Evolutionary conservation across 345 rosid species (phyloP).

Genomic region (Orychophragmus violaceus): DNA sequence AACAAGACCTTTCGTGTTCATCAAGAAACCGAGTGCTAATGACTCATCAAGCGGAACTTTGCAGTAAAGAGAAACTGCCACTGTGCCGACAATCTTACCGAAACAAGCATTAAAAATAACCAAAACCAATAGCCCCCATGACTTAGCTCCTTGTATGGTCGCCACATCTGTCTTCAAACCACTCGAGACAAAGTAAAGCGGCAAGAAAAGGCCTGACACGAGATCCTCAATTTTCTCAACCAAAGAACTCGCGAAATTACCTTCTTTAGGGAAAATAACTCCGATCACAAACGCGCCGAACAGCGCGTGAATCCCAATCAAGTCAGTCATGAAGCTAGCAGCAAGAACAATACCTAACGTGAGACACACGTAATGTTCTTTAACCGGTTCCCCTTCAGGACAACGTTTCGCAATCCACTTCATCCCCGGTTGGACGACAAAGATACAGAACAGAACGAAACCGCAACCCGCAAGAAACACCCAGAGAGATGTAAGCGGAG

Average conservation of each 20-base stretch:
- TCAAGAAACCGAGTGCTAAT: constrained; percentile 49
- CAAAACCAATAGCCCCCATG: constrained; percentile 46
- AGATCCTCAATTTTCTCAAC: constrained; percentile 49
- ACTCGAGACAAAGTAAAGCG: constrained; percentile 53
- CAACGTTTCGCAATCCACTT: constrained; percentile 27
- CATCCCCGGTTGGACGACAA: constrained; percentile 19
- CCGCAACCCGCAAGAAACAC: constrained; percentile 41
- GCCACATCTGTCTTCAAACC: constrained; percentile 50
- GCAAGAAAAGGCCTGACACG: constrained; percentile 45
- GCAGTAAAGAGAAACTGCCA: constrained; percentile 38
- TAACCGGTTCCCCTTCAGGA: constrained; percentile 29
- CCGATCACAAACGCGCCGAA: constrained; percentile 56
- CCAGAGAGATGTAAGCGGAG: constrained; percentile 41
- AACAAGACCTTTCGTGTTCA: constrained; percentile 62
- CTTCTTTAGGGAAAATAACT: constrained; percentile 45
- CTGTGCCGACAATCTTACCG: constrained; percentile 51
- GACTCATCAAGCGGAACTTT: constrained; percentile 42
- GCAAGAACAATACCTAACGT: constrained; percentile 44
- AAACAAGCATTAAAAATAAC: constrained; percentile 46
- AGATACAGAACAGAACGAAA: constrained; percentile 37
- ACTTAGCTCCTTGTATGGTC: constrained; percentile 34
- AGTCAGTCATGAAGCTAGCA: constrained; percentile 47
- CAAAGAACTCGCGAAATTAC: constrained; percentile 33
- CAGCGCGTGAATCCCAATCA: constrained; percentile 50
- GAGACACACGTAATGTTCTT: constrained; percentile 41